phyloP scores from a whole-genome alignment of 2,329 filamentous ascomycete species.

The Diaporthe amygdali region DNA sequence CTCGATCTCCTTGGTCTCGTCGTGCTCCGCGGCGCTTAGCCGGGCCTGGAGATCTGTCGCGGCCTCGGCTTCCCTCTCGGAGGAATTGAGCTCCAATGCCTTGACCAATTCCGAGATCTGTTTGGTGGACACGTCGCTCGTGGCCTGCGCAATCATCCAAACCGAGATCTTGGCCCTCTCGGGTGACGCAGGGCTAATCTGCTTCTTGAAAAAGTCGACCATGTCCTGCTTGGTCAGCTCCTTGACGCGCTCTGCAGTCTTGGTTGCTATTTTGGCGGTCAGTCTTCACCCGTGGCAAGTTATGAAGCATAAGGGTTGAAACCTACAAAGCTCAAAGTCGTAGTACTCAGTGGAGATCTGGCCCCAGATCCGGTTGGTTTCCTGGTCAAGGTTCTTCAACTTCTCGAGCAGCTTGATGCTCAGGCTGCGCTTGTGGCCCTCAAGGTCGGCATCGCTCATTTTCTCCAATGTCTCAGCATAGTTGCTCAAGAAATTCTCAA shows the following conservation, averaged over 20 bases:
- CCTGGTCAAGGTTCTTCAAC: constrained; percentile 87
- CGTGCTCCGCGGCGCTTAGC: constrained; percentile 42
- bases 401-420: constrained; percentile 89
- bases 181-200: constrained; percentile 76
- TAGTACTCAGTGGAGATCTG: constrained; percentile 87
- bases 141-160: constrained; percentile 78
- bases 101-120: constrained; percentile 48
- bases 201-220: constrained; percentile 76
- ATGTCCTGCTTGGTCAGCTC: constrained; percentile 80
- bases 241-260: constrained; percentile 69
- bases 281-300: not conserved
- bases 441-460: constrained; percentile 86
- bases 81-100: constrained; percentile 38
- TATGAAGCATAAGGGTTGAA: not conserved
- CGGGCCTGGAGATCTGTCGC: constrained; percentile 40
- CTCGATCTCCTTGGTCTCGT: constrained; percentile 54
- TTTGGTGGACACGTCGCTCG: constrained; percentile 47
- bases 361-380: constrained; percentile 81
- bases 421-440: constrained; percentile 87
- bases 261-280: constrained; percentile 6
- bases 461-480: constrained; percentile 70
- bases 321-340: constrained; percentile 84
- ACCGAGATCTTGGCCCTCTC: constrained; percentile 83
- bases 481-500: constrained; percentile 79
- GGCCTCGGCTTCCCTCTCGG: constrained; percentile 36